These are phyloP conservation scores for Cyberlindnera japonica DNA, from an alignment of 805 yeast species.

Conservation along the genomic window DNA sequence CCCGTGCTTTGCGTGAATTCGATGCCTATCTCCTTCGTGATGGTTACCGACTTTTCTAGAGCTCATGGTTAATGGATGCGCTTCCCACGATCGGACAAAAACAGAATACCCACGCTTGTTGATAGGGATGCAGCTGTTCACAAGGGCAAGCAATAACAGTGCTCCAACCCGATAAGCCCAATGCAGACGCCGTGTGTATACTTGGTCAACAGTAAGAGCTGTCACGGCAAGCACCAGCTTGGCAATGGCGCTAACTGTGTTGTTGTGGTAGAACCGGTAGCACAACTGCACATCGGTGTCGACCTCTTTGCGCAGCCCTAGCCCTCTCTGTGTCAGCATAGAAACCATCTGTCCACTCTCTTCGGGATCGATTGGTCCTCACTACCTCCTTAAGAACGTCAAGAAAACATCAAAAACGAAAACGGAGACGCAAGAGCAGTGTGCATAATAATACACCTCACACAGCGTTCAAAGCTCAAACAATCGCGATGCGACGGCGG, in stretches of 20 bases:
- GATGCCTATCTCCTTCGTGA: constrained; percentile 44
- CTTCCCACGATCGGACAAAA: too few species aligned
- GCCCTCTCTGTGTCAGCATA: neutral
- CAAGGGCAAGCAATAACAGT: neutral
- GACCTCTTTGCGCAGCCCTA: constrained; percentile 1
- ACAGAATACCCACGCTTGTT: constrained; percentile 2
- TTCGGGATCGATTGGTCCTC: too few species aligned
- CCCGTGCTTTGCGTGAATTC: constrained; percentile 37
- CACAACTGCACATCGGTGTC: constrained; percentile 9
- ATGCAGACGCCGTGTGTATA: neutral
- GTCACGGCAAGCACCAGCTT: neutral
- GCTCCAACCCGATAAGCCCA: neutral
- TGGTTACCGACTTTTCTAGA: constrained; percentile 36
- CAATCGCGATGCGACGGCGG: too few species aligned
- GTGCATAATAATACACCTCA: too few species aligned
- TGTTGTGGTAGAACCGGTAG: constrained; percentile 6
- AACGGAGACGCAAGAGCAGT: too few species aligned
- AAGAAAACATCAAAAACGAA: too few species aligned
- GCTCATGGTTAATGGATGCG: too few species aligned
- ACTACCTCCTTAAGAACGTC: too few species aligned
- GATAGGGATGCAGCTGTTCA: neutral
- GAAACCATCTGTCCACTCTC: too few species aligned
- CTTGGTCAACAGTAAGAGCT: neutral
- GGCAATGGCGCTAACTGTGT: neutral
- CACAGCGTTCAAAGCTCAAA: too few species aligned